phyloP scores from a whole-genome alignment of 495 filamentous ascomycete genomes.

The Tuber umbilicatum region DNA sequence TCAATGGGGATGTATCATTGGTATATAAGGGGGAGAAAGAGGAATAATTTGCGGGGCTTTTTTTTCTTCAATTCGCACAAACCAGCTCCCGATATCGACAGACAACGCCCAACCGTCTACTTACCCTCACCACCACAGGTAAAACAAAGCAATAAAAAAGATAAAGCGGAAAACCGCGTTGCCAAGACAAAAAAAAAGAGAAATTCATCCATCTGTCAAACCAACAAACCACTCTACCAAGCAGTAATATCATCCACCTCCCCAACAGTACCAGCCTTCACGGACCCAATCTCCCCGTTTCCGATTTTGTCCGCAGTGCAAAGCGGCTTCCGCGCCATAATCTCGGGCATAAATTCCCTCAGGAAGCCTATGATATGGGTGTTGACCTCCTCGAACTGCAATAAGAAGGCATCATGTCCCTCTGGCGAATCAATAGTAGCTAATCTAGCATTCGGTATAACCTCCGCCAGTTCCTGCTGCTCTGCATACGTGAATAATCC shows the following conservation, averaged over 20 bases:
- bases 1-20: background rate
- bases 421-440: conserved; percentile 86
- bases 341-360: conserved; percentile 71
- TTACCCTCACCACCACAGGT: background rate
- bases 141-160: background rate
- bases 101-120: background rate
- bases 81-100: background rate
- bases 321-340: conserved; percentile 58
- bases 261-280: conserved; percentile 58
- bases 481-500: conserved; percentile 95
- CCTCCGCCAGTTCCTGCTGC: conserved; percentile 80
- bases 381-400: conserved; percentile 98
- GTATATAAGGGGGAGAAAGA: background rate
- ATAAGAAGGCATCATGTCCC: conserved; percentile 90
- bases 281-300: conserved; percentile 41
- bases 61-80: background rate
- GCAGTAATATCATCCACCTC: conserved; percentile 97
- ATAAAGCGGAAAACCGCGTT: background rate
- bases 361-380: conserved; percentile 77
- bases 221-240: conserved; percentile 55
- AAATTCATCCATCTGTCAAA: background rate
- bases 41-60: background rate
- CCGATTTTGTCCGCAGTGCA: conserved; percentile 45
- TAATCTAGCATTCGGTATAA: conserved; percentile 69
- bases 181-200: background rate